These are phyloP conservation scores for Aspergillus puulaauensis DNA, from an alignment of 2,329 filamentous ascomycete species.

Conservation along the genomic window DNA sequence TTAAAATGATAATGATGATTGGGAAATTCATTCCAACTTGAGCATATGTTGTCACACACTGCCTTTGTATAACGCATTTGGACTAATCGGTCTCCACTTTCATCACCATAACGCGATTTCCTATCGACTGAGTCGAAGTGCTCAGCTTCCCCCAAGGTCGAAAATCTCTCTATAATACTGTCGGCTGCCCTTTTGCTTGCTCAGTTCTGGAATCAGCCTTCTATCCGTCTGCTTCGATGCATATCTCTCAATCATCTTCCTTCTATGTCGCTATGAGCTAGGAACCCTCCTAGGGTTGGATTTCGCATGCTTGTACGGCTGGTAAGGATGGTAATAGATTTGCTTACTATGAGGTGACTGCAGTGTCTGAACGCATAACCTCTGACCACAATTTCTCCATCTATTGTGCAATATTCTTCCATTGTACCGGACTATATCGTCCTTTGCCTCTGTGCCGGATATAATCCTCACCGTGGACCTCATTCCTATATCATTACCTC, in stretches of 20 bases:
- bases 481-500: neutral
- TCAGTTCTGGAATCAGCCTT: neutral
- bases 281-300: neutral
- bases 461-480: neutral
- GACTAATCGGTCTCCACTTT: slow-evolving; percentile 6
- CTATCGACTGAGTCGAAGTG: neutral
- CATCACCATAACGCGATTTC: neutral
- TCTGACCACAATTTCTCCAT: neutral
- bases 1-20: neutral
- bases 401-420: slow-evolving; percentile 6
- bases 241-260: neutral
- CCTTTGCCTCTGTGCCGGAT: neutral
- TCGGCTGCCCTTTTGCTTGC: neutral
- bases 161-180: slow-evolving; percentile 6
- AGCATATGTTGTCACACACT: slow-evolving; percentile 6
- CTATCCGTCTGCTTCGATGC: neutral
- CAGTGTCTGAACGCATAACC: neutral
- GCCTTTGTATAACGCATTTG: slow-evolving; percentile 6
- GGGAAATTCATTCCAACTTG: slow-evolving; percentile 3
- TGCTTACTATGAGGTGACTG: slow-evolving; percentile 15
- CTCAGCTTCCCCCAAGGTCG: slow-evolving; percentile 4
- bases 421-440: neutral
- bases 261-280: neutral
- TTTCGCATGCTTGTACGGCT: neutral
- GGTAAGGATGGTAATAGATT: slow-evolving; percentile 11